Evolutionary conservation across 148 eudicot genomes (phyloP).

Genomic region (Vaccinium corymbosum): DNA sequence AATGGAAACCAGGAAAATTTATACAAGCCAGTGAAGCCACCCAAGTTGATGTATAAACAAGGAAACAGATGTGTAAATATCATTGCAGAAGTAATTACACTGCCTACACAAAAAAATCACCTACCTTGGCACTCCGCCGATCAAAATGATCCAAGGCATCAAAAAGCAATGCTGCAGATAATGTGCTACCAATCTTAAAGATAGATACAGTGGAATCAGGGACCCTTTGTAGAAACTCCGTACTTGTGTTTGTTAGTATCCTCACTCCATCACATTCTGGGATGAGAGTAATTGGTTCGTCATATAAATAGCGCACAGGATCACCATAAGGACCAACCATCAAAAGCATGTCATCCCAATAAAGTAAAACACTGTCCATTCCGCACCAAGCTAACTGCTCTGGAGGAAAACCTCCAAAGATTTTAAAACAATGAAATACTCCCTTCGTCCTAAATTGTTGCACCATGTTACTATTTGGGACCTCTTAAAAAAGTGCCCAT

Average conservation of each 20-base stretch:
- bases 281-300: slow-evolving; percentile 78
- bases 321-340: slow-evolving; percentile 99
- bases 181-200: slow-evolving; percentile 90
- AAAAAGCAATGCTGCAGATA: slow-evolving; percentile 90
- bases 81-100: not conserved
- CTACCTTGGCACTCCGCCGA: slow-evolving; percentile 93
- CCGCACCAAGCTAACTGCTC: slow-evolving; percentile 99
- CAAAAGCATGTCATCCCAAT: slow-evolving; percentile 93
- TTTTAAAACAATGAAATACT: not conserved
- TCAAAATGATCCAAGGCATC: slow-evolving; percentile 99
- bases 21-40: not conserved
- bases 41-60: not conserved
- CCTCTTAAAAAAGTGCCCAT: too few relatives aligned
- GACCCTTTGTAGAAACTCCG: slow-evolving; percentile 95
- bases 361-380: slow-evolving; percentile 84
- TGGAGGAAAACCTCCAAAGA: slow-evolving; percentile 44
- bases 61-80: not conserved
- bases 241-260: slow-evolving; percentile 76
- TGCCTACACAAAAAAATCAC: not conserved
- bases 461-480: too few relatives aligned
- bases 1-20: not conserved
- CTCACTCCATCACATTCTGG: slow-evolving; percentile 97
- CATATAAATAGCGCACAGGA: slow-evolving; percentile 77
- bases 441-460: too few relatives aligned
- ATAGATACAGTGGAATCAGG: slow-evolving; percentile 95